Evolutionary conservation across 805 yeast species (phyloP), one percentile per base, ranked within the genome.

Genomic region (Torulaspora microellipsoides): DNA sequence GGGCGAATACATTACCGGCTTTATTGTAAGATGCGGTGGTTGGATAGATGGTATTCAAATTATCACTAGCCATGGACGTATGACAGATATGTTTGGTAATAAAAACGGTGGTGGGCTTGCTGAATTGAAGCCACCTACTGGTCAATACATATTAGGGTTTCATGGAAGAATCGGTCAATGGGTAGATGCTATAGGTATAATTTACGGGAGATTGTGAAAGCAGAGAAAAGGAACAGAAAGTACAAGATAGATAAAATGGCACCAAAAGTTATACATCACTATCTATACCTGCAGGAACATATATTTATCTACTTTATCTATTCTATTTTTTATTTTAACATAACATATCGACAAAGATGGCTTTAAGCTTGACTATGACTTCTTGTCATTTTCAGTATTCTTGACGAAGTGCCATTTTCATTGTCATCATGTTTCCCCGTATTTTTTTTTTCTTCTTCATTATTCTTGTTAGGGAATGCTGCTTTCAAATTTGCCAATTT

Each of bases 11-110:
- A 67, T 91, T 7, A 60, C 70, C 3, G 83, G 82, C 20, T 67
- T 90, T 42, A 71, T 74, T 34, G 66, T 88, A 36, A 72, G 95
- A 51, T 71, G 79, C 33, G 98, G 98, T 9, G 80, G 73, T 1
- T 93, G 98, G 97, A 70, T 93, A 4, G 98, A 93, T 69, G 96
- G 83, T 1, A 68, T 87, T 15, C 93, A 85, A 58, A 67, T 93
- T 28, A 70, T 80, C 14, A 85, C 95, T 2, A 69, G 67, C 44
- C 58, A 59, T 3, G 84, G 83, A 1, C 69, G 80, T 47, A 54
- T 68, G 1, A 76, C 83, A 31, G 72, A 71, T 1, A 65, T 77
- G 72, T 76, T 69, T 52, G 97, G 97, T 11, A 85, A 85, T 38
- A 59, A 67, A 1, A 71, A 72, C 7, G 97, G 97, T 6, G 83